These are phyloP conservation scores for Ogataea nitratoaversa DNA, from an alignment of 805 yeast genomes.

Conservation along the genomic window DNA sequence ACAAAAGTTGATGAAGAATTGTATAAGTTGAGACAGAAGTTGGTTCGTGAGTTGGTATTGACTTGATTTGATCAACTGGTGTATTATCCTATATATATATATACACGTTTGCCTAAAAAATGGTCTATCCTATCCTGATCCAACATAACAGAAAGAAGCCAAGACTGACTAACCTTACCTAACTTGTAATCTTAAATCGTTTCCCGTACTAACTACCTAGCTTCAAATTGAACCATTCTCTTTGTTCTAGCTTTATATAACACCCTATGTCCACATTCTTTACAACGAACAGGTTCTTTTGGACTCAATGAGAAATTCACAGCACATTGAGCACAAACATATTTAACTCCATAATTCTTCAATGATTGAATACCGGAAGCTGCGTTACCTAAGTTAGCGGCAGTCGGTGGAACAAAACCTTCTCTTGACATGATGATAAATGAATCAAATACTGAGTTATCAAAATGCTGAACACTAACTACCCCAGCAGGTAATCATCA, in stretches of 20 bases:
- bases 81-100: too few relatives aligned
- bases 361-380: slow-evolving; percentile 70
- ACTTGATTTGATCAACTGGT: too few relatives aligned
- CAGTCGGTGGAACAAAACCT: slow-evolving; percentile 81
- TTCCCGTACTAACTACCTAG: slow-evolving; percentile 44
- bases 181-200: not conserved
- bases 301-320: slow-evolving; percentile 80
- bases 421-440: slow-evolving; percentile 59
- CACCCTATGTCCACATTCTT: slow-evolving; percentile 98
- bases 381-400: slow-evolving; percentile 71
- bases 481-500: too few relatives aligned
- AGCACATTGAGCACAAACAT: slow-evolving; percentile 96
- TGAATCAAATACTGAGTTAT: not conserved
- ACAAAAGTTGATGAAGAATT: too few relatives aligned
- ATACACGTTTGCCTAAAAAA: too few relatives aligned
- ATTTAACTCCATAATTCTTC: slow-evolving; percentile 80
- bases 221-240: slow-evolving; percentile 90
- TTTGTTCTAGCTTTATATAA: slow-evolving; percentile 95
- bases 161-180: not conserved
- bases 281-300: slow-evolving; percentile 96
- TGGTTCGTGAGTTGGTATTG: too few relatives aligned
- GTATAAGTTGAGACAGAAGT: too few relatives aligned
- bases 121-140: too few relatives aligned
- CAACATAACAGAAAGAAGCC: too few relatives aligned
- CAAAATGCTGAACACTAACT: not conserved